Conservation (phyloP, 1,284 basidiomycete genomes). For the Inonotus obliquus region DNA sequence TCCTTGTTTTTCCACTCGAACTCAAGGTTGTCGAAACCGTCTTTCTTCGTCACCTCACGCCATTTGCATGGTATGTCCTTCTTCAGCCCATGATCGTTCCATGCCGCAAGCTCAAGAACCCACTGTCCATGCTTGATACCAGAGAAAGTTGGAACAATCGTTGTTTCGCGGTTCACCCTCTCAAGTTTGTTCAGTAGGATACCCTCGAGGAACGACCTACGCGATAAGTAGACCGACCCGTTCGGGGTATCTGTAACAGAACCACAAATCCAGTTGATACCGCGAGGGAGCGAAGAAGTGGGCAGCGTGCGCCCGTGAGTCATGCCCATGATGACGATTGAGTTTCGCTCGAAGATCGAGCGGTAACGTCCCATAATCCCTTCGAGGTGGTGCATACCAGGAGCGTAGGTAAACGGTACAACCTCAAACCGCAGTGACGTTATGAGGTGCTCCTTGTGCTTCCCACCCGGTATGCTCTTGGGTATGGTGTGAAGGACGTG, state of each 20-base stretch:
- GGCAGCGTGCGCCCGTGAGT: slow-evolving; percentile 24
- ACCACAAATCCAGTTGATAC: slow-evolving; percentile 26
- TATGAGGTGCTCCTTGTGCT: slow-evolving; percentile 18
- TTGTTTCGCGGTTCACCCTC: slow-evolving; percentile 29
- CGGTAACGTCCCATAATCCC: slow-evolving; percentile 11
- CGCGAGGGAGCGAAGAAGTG: slow-evolving; percentile 22
- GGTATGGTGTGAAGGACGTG: slow-evolving; percentile 31
- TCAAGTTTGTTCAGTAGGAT: slow-evolving; percentile 27
- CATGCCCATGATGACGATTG: slow-evolving; percentile 30
- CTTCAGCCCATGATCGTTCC: slow-evolving; percentile 26
- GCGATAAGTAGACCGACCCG: slow-evolving; percentile 29
- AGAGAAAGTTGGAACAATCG: slow-evolving; percentile 29
- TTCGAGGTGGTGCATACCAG: background rate
- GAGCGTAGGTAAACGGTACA: slow-evolving; percentile 9
- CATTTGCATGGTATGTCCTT: slow-evolving; percentile 25
- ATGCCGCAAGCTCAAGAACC: slow-evolving; percentile 26
- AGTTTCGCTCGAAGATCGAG: slow-evolving; percentile 15
- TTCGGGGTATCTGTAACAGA: slow-evolving; percentile 23
- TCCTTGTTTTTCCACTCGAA: slow-evolving; percentile 20
- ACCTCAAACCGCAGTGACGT: slow-evolving; percentile 29
- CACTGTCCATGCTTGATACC: slow-evolving; percentile 27
- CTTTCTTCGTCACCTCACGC: slow-evolving; percentile 17
- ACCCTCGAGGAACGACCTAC: slow-evolving; percentile 28
- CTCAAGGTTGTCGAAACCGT: slow-evolving; percentile 16
- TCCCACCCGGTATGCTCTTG: background rate